phyloP scores from a whole-genome alignment of 768 basidiomycete genomes.

The Russula lepida region DNA sequence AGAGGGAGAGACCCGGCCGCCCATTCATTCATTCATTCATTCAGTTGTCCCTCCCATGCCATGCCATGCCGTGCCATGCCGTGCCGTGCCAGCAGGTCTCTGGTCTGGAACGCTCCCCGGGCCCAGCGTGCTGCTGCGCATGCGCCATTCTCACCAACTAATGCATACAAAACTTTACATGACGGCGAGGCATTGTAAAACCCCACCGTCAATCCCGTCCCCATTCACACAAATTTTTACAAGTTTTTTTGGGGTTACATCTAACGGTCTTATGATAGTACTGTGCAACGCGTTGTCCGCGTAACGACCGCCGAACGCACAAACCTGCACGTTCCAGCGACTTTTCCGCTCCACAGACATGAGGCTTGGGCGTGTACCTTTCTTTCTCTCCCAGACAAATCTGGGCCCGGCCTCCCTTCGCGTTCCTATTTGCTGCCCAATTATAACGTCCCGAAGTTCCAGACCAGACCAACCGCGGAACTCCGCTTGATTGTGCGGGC shows the following conservation, averaged over 20 bases:
- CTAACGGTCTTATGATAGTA: neutral
- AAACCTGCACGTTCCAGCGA: slow-evolving; percentile 10
- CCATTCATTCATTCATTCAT: too few species aligned
- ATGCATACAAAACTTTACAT: neutral
- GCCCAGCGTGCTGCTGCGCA: too few species aligned
- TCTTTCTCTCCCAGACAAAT: neutral
- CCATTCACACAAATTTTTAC: neutral
- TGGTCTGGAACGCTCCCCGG: neutral
- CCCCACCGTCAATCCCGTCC: neutral
- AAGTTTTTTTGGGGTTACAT: neutral
- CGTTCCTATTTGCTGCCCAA: neutral
- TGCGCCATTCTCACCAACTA: neutral
- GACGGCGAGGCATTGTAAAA: neutral
- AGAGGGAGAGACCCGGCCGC: too few species aligned
- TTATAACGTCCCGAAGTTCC: neutral
- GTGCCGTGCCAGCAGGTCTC: too few species aligned
- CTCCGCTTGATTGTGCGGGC: neutral
- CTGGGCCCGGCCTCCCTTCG: neutral
- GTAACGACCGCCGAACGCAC: slow-evolving; percentile 5
- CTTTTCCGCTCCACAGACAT: slow-evolving; percentile 19
- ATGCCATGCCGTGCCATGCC: too few species aligned
- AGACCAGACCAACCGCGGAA: neutral
- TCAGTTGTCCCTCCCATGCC: too few species aligned
- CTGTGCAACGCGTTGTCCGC: neutral
- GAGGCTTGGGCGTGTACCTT: slow-evolving; percentile 15